Base-by-base conservation (phyloP, 345 rosid species). In the Adansonia digitata region DNA sequence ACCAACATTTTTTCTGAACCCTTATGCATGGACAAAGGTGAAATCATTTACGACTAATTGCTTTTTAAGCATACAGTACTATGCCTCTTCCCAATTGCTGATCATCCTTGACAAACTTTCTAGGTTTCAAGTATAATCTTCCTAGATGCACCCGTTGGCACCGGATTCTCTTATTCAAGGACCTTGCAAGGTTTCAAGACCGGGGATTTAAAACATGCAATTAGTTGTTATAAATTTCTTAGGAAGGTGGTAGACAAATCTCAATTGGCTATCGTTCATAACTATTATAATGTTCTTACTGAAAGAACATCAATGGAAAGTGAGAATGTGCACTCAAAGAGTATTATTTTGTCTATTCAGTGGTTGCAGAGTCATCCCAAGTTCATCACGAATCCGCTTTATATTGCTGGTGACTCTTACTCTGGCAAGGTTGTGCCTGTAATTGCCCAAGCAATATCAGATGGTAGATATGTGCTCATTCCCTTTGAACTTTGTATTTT, bases 11-110 rank as follows among this genome's bases (percentile, higher is more conserved):
- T 29, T 13, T 0, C 63, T 69, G 37, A 78, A 81, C 5, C 64
- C 72, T 1, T 20, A 61, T 39, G 20, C 81, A 34, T 55, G 78
- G 84, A 77, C 84, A 5, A 63, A 77, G 81, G 78, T 77, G 10
- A 49, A 53, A 2, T 22, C 11, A 0, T 5, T 66, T 20, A 39
- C 5, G 48, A 10, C 9, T 39, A 37, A 64, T 64, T 9, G 48
- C 40, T 61, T 17, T n/a, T 15, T 15, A 17, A 31, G 10, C n/a
- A 60, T 31, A 2, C 9, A 20, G 17, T 63, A 13, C 63, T 13
- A 6, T 5, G 11, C 67, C 43, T 37, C 43, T 8, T 62, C 18
- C 45, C 45, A 35, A n/a, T 35, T 34, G 0, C 67, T 62, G 15
- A n/a, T 39, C 48, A 64, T 11, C 48, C 45, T 64, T 39, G 29